Conservation (phyloP, 2,329 filamentous ascomycete genomes). For the Fonsecaea pugnacius region DNA sequence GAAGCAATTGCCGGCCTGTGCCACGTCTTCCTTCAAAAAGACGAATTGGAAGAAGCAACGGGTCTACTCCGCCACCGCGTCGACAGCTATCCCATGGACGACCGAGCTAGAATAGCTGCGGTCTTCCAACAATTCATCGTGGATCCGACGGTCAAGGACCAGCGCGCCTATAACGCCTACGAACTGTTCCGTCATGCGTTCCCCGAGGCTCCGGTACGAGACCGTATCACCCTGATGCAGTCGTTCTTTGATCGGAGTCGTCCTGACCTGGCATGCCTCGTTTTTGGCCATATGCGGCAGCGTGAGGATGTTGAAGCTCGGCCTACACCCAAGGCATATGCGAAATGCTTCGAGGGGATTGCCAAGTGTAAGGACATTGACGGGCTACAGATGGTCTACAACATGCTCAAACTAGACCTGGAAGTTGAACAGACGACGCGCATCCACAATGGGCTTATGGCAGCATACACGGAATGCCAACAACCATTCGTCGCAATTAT, state of each 20-base stretch:
- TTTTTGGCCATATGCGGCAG: conserved; percentile 94
- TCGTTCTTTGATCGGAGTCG: conserved; percentile 77
- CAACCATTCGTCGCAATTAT: conserved; percentile 63
- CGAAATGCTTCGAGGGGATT: conserved; percentile 76
- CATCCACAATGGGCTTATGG: conserved; percentile 83
- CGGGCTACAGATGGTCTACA: conserved; percentile 76
- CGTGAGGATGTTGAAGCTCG: conserved; percentile 66
- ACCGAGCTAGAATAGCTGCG: conserved; percentile 69
- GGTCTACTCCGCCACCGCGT: conserved; percentile 79
- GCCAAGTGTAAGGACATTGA: conserved; percentile 64
- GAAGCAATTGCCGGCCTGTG: conserved; percentile 76
- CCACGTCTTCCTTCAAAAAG: conserved; percentile 72
- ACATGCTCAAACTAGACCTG: conserved; percentile 93
- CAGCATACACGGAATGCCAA: conserved; percentile 76
- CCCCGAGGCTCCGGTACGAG: conserved; percentile 64
- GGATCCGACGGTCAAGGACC: conserved; percentile 64
- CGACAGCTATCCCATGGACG: conserved; percentile 69
- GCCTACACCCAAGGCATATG: conserved; percentile 75
- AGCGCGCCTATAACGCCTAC: conserved; percentile 66
- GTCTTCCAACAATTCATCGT: conserved; percentile 71
- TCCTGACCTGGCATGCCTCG: conserved; percentile 80
- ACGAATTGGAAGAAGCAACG: conserved; percentile 77
- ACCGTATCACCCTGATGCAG: conserved; percentile 75
- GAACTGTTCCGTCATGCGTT: conserved; percentile 63
- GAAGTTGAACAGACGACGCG: conserved; percentile 74